Evolutionary conservation across 805 yeast species (phyloP).

Genomic region (Candida ponderosae): DNA sequence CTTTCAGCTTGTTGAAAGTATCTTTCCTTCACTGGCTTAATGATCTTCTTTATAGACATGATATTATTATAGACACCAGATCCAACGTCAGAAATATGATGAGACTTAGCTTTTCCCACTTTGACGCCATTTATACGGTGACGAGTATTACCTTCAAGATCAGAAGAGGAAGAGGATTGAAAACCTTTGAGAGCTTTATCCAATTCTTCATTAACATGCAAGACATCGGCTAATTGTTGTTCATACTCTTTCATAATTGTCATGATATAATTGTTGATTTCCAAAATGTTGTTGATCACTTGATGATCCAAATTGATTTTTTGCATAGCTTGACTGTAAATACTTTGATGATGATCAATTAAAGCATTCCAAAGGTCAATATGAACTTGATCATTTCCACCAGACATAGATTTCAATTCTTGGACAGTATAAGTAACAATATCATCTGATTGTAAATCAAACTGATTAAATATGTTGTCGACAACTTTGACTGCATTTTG

Average conservation of each 20-base stretch:
- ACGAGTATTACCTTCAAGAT: too few relatives aligned
- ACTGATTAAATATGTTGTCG: too few relatives aligned
- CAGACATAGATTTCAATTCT: constrained; percentile 1
- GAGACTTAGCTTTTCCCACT: too few relatives aligned
- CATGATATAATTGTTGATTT: constrained; percentile 11
- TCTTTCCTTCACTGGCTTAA: too few relatives aligned
- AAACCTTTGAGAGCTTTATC: neutral
- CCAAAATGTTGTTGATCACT: constrained; percentile 13
- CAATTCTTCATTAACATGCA: neutral
- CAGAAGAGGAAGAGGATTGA: too few relatives aligned
- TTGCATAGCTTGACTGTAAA: constrained; percentile 1
- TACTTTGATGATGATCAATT: constrained; percentile 3
- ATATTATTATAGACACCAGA: too few relatives aligned
- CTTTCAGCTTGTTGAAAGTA: too few relatives aligned
- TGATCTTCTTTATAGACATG: too few relatives aligned
- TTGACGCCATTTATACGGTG: too few relatives aligned
- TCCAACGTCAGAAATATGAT: too few relatives aligned
- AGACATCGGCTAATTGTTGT: neutral
- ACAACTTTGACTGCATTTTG: too few relatives aligned
- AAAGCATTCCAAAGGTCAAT: constrained; percentile 5
- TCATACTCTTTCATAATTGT: neutral
- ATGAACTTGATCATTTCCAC: neutral
- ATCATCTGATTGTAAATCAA: neutral
- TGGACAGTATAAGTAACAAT: neutral
- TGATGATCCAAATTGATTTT: constrained; percentile 5